phyloP scores from a whole-genome alignment of 2,329 filamentous ascomycete species.

The Beauveria asiatica region DNA sequence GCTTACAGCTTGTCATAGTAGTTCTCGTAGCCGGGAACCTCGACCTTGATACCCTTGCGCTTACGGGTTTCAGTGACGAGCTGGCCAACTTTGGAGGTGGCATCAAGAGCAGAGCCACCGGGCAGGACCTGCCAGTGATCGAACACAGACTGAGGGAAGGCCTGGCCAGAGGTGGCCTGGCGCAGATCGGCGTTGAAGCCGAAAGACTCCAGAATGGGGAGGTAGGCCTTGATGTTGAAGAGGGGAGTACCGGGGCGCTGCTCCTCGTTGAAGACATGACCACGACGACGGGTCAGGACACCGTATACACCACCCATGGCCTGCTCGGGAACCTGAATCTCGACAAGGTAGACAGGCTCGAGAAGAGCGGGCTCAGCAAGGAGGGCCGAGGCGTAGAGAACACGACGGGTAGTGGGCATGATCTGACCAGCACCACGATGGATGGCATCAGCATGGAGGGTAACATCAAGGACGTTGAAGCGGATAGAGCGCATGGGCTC shows the following conservation, averaged over 20 bases:
- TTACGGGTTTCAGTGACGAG: conserved; percentile 88
- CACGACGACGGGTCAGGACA: conserved; percentile 94
- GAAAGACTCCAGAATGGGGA: conserved; percentile 95
- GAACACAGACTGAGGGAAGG: conserved; percentile 98
- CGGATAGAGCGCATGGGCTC: conserved; percentile 95
- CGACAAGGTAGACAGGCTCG: conserved; percentile 97
- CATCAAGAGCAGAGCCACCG: conserved; percentile 85
- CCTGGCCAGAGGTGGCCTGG: conserved; percentile 87
- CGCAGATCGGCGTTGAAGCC: conserved; percentile 98
- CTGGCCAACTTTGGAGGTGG: conserved; percentile 70
- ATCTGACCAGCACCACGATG: conserved; percentile 99
- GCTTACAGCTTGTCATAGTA: conserved; percentile 99
- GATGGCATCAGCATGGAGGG: conserved; percentile 98
- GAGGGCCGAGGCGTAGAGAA: conserved; percentile 86
- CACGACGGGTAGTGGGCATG: conserved; percentile 96
- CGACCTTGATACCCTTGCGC: conserved; percentile 98
- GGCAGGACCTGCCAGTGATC: conserved; percentile 97
- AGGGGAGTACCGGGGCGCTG: conserved; percentile 97
- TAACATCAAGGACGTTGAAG: conserved; percentile 99
- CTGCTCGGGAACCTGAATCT: conserved; percentile 97
- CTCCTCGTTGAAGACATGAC: conserved; percentile 98
- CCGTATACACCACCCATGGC: conserved; percentile 99
- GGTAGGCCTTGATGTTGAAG: conserved; percentile 98
- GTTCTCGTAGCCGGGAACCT: conserved; percentile 89
- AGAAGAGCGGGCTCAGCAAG: conserved; percentile 85